Evolutionary conservation across 495 filamentous ascomycete genomes (phyloP).

Genomic region (Aspergillus leporis): DNA sequence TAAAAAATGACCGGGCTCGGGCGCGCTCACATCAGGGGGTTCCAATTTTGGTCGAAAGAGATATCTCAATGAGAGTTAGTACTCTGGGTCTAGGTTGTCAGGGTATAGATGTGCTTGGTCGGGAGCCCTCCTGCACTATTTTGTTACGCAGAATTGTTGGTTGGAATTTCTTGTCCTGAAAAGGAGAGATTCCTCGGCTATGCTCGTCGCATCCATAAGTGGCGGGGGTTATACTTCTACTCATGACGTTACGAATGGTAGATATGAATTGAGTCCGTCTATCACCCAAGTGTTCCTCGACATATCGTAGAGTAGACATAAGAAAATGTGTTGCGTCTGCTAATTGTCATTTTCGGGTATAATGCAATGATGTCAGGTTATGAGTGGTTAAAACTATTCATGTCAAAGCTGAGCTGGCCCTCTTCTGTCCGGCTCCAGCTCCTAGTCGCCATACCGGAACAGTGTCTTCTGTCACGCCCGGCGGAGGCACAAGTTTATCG

Average conservation of each 20-base stretch:
- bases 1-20: constrained; percentile 11
- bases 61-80: constrained; percentile 9
- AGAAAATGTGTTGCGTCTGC: background rate
- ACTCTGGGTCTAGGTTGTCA: background rate
- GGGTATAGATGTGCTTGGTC: constrained; percentile 15
- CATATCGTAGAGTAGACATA: background rate
- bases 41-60: constrained; percentile 6
- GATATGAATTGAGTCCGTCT: constrained; percentile 27
- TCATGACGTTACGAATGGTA: constrained; percentile 36
- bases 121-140: background rate
- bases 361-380: constrained; percentile 4
- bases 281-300: constrained; percentile 11
- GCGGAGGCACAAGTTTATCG: constrained; percentile 52
- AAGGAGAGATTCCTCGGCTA: constrained; percentile 13
- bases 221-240: constrained; percentile 19
- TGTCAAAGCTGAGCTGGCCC: constrained; percentile 11
- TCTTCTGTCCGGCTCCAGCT: constrained; percentile 27
- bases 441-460: constrained; percentile 17
- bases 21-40: constrained; percentile 12
- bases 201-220: constrained; percentile 4
- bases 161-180: constrained; percentile 15
- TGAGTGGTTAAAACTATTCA: background rate
- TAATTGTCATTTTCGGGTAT: background rate
- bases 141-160: background rate
- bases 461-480: constrained; percentile 14